Conservation (phyloP, 1,139 yeast species). For the Pichia sp. region DNA sequence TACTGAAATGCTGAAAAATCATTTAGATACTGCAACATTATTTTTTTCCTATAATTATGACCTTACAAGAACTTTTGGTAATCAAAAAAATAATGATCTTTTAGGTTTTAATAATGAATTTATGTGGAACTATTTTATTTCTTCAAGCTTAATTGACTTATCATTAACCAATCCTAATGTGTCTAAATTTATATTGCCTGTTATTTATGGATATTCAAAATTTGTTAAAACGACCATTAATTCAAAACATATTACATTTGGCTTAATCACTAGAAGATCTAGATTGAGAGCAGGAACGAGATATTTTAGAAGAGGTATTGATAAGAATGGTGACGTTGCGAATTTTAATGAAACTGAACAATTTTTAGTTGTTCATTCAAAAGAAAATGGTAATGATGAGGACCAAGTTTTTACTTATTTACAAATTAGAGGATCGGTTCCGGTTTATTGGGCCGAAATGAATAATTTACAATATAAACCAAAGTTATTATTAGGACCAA, state of each 20-base stretch:
- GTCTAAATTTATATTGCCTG: conserved; percentile 59
- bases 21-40: conserved; percentile 67
- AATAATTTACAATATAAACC: conserved; percentile 87
- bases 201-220: conserved; percentile 76
- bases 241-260: conserved; percentile 49
- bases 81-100: conserved; percentile 37
- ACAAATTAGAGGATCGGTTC: conserved; percentile 95
- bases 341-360: conserved; percentile 97
- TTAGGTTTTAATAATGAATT: conserved; percentile 55
- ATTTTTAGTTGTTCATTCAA: conserved; percentile 48
- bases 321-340: conserved; percentile 78
- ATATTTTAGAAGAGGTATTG: conserved; percentile 92
- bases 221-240: conserved; percentile 49
- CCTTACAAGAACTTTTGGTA: conserved; percentile 60
- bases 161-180: conserved; percentile 35
- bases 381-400: conserved; percentile 20
- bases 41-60: conserved; percentile 74
- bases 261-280: conserved; percentile 75
- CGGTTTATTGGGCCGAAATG: conserved; percentile 95
- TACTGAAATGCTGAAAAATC: conserved; percentile 57
- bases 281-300: conserved; percentile 87
- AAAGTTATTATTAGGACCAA: conserved; percentile 59
- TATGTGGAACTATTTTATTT: conserved; percentile 82
- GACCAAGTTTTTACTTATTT: conserved; percentile 52
- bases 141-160: conserved; percentile 46